Percentiles rank a stretch among this genome's conserved stretches.
phyloP scores from a whole-genome alignment of 2,329 filamentous ascomycete genomes.

The Didymella keratinophila region DNA sequence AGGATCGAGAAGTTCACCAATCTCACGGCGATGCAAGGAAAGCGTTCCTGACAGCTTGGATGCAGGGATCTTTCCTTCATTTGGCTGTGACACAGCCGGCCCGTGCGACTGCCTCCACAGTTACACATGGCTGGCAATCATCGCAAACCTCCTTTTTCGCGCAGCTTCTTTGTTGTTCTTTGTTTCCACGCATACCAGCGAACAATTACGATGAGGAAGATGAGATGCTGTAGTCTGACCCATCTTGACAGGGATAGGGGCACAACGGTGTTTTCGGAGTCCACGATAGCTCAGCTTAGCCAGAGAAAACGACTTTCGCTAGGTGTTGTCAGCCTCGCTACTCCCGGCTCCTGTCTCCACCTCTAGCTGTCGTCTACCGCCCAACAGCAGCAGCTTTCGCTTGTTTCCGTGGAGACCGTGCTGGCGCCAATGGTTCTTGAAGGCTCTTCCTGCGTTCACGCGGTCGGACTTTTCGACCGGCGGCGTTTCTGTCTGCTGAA shows the following conservation, averaged over 20 bases:
- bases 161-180: constrained; percentile 15
- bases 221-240: constrained; percentile 1
- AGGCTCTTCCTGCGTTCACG: constrained; percentile 9
- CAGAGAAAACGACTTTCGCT: constrained; percentile 19
- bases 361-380: constrained; percentile 12
- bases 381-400: constrained; percentile 11
- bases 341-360: constrained; percentile 12
- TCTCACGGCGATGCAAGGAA: constrained; percentile 24
- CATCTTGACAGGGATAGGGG: neutral
- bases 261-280: constrained; percentile 16
- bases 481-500: constrained; percentile 6
- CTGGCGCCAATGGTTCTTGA: constrained; percentile 3
- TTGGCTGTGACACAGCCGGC: constrained; percentile 19
- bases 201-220: constrained; percentile 1
- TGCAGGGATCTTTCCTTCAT: constrained; percentile 23
- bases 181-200: constrained; percentile 12
- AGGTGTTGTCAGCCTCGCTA: constrained; percentile 18
- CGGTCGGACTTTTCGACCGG: constrained; percentile 11
- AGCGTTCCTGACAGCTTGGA: constrained; percentile 24
- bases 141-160: constrained; percentile 24
- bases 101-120: constrained; percentile 23
- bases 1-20: constrained; percentile 20
- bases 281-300: constrained; percentile 29
- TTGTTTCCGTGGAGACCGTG: constrained; percentile 16
- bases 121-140: constrained; percentile 24